A percentile compares a stretch with the other conserved stretches of the same genome.
Conservation (phyloP, 2,329 filamentous ascomycete genomes). For the Alternaria longipes region DNA sequence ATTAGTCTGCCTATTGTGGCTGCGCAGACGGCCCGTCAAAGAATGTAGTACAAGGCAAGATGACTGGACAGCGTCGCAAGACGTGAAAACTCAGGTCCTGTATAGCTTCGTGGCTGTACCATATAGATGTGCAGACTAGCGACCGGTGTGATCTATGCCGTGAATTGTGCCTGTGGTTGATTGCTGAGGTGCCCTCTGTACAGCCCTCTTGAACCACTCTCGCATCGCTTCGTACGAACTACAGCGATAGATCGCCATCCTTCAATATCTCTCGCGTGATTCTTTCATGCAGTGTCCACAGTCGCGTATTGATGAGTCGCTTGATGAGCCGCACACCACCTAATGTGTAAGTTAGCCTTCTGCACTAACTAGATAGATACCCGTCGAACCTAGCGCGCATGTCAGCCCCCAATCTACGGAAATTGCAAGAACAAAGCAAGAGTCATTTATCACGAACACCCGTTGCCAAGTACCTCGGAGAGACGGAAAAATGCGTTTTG, state of each 20-base stretch:
- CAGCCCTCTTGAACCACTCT: not conserved
- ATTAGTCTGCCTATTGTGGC: conserved; percentile 14
- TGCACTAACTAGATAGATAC: conserved; percentile 13
- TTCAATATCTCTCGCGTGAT: conserved; percentile 1
- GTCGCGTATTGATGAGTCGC: conserved; percentile 10
- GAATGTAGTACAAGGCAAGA: conserved; percentile 18
- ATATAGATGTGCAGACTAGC: not conserved
- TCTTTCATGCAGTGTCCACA: not conserved
- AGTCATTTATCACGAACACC: conserved; percentile 7
- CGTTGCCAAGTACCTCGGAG: conserved; percentile 15
- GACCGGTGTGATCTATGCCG: not conserved
- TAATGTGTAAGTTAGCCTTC: not conserved
- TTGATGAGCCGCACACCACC: conserved; percentile 7
- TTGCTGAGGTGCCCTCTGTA: not conserved
- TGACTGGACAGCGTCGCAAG: not conserved
- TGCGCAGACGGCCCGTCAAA: conserved; percentile 21
- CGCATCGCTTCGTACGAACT: not conserved
- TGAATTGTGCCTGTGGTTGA: not conserved
- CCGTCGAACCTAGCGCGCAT: conserved; percentile 21
- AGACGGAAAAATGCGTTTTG: not conserved
- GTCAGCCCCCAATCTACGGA: conserved; percentile 13
- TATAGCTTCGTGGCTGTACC: not conserved
- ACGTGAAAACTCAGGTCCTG: not conserved
- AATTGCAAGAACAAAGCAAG: conserved; percentile 17
- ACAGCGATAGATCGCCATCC: not conserved